A percentile compares a stretch with the other conserved stretches of the same genome.
Evolutionary conservation across 2,329 filamentous ascomycete genomes (phyloP).

Genomic region (Cercospora sesami): DNA sequence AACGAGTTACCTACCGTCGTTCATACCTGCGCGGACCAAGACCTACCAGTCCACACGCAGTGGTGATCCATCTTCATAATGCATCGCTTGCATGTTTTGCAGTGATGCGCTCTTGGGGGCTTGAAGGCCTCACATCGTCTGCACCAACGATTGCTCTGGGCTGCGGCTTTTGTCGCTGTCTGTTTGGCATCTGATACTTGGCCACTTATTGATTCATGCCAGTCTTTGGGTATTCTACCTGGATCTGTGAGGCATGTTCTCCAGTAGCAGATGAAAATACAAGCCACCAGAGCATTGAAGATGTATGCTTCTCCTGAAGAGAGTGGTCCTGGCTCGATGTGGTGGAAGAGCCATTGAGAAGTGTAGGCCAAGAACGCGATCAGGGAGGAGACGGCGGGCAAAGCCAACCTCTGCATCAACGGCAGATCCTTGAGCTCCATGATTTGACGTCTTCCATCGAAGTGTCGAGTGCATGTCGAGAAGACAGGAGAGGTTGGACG

Average conservation of each 20-base stretch:
- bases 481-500: constrained; percentile 2
- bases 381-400: constrained; percentile 66
- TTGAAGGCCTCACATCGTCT: constrained; percentile 73
- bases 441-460: background rate
- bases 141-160: constrained; percentile 62
- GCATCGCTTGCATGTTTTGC: constrained; percentile 67
- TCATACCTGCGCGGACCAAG: constrained; percentile 20
- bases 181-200: constrained; percentile 32
- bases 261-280: constrained; percentile 70
- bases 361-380: constrained; percentile 70
- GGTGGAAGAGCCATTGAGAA: constrained; percentile 69
- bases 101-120: constrained; percentile 78
- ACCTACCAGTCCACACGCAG: constrained; percentile 71
- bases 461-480: background rate
- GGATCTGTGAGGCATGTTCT: constrained; percentile 61
- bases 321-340: constrained; percentile 59
- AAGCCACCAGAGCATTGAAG: constrained; percentile 66
- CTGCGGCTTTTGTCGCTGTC: constrained; percentile 27
- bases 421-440: constrained; percentile 23
- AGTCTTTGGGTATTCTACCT: constrained; percentile 53
- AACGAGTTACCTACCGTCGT: constrained; percentile 36
- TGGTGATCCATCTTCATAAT: constrained; percentile 52
- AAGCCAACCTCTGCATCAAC: constrained; percentile 54
- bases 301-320: constrained; percentile 56
- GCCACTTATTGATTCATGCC: constrained; percentile 33